A percentile compares a stretch with the other conserved stretches of the same genome.
Evolutionary conservation across 495 filamentous ascomycete species (phyloP).

Genomic region (Penicillium cinerascens): DNA sequence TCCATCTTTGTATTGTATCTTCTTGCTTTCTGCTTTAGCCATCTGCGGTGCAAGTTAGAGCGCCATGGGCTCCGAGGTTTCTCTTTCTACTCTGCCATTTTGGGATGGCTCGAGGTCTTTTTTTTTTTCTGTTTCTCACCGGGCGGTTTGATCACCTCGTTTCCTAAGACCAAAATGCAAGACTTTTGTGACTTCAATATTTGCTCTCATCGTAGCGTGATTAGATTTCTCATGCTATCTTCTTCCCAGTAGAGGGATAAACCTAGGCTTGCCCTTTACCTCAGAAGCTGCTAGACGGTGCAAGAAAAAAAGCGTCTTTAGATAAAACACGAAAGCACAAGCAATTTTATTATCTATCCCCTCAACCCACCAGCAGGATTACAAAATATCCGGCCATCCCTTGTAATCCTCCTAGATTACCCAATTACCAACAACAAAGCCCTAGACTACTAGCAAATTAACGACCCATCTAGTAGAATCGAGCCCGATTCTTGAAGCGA

Average conservation of each 20-base stretch:
- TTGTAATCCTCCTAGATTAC: background rate
- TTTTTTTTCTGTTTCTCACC: background rate
- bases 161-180: conserved; percentile 1
- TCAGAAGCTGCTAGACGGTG: too few relatives aligned
- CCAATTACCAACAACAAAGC: background rate
- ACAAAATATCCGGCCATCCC: background rate
- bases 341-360: conserved; percentile 1
- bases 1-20: conserved; percentile 26
- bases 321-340: background rate
- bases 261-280: too few relatives aligned
- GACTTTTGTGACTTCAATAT: background rate
- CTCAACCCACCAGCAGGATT: background rate
- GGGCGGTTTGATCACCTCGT: background rate
- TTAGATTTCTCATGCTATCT: background rate
- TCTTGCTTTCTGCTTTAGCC: conserved; percentile 15
- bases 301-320: background rate
- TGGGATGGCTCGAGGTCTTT: background rate
- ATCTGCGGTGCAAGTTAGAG: conserved; percentile 4
- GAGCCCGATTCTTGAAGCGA: background rate
- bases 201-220: background rate
- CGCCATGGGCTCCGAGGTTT: conserved; percentile 6
- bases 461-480: background rate
- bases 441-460: background rate
- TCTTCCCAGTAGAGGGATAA: too few relatives aligned
- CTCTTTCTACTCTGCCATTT: background rate